phyloP scores from a whole-genome alignment of 148 eudicot species.

The Rhododendron ferrugineum region DNA sequence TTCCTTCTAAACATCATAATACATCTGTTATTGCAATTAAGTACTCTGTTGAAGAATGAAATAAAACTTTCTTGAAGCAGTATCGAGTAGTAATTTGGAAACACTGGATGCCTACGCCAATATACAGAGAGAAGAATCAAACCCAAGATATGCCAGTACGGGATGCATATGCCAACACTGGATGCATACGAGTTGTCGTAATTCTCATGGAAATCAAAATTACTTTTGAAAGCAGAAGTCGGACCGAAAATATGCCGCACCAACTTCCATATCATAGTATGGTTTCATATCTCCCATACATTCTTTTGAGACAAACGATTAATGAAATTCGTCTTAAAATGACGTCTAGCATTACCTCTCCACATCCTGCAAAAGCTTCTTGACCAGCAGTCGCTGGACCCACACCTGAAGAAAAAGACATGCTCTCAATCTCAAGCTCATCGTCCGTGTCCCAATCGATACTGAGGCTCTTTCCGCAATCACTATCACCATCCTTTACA shows the following conservation, averaged over 20 bases:
- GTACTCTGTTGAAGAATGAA: neutral
- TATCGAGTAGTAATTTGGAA: neutral
- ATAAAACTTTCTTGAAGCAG: neutral
- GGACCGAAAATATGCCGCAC: neutral
- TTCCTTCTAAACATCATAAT: neutral
- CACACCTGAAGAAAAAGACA: neutral
- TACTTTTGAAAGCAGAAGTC: neutral
- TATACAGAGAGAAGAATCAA: neutral
- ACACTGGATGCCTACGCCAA: neutral
- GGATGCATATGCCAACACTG: neutral
- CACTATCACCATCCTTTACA: neutral
- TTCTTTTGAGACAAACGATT: neutral
- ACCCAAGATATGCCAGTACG: neutral
- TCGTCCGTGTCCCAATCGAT: conserved; percentile 27
- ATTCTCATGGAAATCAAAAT: neutral
- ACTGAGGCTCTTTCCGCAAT: neutral
- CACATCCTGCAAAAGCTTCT: neutral
- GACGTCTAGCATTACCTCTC: neutral
- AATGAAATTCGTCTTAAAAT: neutral
- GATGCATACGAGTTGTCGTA: neutral
- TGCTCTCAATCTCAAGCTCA: conserved; percentile 26
- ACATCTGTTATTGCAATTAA: neutral
- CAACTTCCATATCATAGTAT: neutral
- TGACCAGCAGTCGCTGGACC: neutral
- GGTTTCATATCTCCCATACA: neutral